phyloP scores from a whole-genome alignment of 2,329 filamentous ascomycete genomes.

The Epichloe gansuensis region DNA sequence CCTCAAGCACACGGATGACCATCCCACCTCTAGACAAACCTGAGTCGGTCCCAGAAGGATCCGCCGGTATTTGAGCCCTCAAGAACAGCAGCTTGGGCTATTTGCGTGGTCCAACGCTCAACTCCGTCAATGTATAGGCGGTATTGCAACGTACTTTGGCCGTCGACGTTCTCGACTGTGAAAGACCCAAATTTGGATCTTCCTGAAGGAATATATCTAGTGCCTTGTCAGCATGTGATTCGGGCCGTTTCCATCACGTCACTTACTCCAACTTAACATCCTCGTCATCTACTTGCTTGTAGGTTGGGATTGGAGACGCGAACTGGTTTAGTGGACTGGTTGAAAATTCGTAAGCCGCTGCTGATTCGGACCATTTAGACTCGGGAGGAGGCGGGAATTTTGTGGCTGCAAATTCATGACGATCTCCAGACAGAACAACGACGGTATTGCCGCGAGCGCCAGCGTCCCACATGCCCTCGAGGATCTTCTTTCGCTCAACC shows the following conservation, averaged over 20 bases:
- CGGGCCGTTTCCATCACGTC: background rate
- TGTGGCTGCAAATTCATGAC: conserved; percentile 95
- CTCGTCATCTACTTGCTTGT: conserved; percentile 65
- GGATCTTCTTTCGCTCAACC: conserved; percentile 60
- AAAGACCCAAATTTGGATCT: conserved; percentile 71
- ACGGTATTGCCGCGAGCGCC: conserved; percentile 65
- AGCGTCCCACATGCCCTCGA: conserved; percentile 87
- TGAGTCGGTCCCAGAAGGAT: conserved; percentile 36
- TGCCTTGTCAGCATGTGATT: conserved; percentile 2
- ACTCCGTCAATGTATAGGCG: conserved; percentile 69
- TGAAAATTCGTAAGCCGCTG: conserved; percentile 78
- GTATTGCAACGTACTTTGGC: conserved; percentile 63
- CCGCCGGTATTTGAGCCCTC: conserved; percentile 17
- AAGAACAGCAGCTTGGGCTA: conserved; percentile 30
- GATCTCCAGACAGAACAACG: conserved; percentile 74
- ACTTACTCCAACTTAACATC: conserved; percentile 74
- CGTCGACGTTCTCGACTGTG: conserved; percentile 57
- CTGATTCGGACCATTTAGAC: conserved; percentile 48
- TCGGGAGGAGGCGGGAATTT: conserved; percentile 51
- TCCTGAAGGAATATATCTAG: conserved; percentile 65
- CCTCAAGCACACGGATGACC: background rate
- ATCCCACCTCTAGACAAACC: conserved; percentile 5
- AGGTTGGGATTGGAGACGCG: conserved; percentile 73
- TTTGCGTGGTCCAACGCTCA: conserved; percentile 58
- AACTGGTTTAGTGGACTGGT: conserved; percentile 90